Evolutionary conservation across 371 early-diverging fungal genomes (phyloP), one percentile per base, ranked within the genome.

Genomic region (Mucor sp.): DNA sequence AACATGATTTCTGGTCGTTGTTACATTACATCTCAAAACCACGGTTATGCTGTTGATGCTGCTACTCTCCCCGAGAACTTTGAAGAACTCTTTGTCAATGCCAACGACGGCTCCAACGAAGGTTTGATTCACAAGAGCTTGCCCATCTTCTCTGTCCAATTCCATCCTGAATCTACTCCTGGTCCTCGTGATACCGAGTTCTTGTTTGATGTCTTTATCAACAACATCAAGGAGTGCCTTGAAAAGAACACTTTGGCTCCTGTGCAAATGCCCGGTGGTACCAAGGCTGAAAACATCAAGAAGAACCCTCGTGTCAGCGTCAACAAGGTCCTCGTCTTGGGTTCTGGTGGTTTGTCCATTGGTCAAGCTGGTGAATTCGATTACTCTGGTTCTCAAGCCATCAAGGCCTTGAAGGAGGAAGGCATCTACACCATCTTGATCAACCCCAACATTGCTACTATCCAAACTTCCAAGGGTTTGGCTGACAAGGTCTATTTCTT

Each of bases 351-450:
- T 73, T 78, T 98, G 60, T 93, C 93, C 27, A 98, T 98, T 71
- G 98, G 98, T 37, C 98, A 98, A 81, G 98, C 98, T 50, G 98
- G 98, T 62, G 98, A 98, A 85, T 98, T 98, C 71, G 98, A 98
- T 80, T 98, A 98, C 84, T 97, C 97, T 70, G 97, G 97, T 53
- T 93, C 94, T 37, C 94, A 90, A 84, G 97, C 97, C 19, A 97
- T 97, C 87, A 97, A 97, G 84, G 98, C 98, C 14, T 81, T 97
- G 69, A 95, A 95, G 79, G 96, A 97, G 77, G 95, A 95, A 78
- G 93, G 93, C 14, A 91, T 97, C 71, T 91, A 95, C 76, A 97
- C 97, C 11, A 79, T 97, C 50, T 81, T 97, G 60, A 94, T 97
- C 77, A 97, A 97, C 71, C 96, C 98, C 60, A 97, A 97, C 83